Percentiles rank a stretch among this genome's conserved stretches.
Conservation (phyloP, 495 filamentous ascomycete species). For the Coniosporium apollinis region DNA sequence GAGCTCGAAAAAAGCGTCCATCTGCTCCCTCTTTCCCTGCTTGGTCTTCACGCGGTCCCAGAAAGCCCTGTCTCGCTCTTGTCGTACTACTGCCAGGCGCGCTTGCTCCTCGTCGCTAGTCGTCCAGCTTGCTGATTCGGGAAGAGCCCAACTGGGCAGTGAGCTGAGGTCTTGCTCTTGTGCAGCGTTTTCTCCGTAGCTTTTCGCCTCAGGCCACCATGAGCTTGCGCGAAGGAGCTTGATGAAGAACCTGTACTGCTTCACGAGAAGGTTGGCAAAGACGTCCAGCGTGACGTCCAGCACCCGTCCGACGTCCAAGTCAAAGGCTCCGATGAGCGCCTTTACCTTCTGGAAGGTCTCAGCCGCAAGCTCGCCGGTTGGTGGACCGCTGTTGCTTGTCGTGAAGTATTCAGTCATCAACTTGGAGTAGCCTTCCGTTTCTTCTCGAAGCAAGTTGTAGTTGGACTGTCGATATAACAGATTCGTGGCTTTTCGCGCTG, state of each 20-base stretch:
- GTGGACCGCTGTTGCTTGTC: conserved; percentile 45
- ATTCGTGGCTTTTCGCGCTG: conserved; percentile 77
- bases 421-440: conserved; percentile 88
- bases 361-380: conserved; percentile 44
- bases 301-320: conserved; percentile 84
- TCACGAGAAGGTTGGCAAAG: conserved; percentile 68
- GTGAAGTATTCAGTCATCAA: conserved; percentile 78
- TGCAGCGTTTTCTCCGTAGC: conserved; percentile 20
- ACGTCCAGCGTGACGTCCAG: conserved; percentile 85
- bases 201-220: conserved; percentile 75
- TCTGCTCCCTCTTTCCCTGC: conserved; percentile 53
- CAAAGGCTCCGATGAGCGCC: conserved; percentile 81
- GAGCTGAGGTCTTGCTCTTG: conserved; percentile 19
- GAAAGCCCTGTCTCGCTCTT: conserved; percentile 55
- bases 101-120: conserved; percentile 49
- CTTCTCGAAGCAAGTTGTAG: conserved; percentile 89
- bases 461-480: conserved; percentile 88
- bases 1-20: conserved; percentile 72
- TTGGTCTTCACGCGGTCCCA: conserved; percentile 64
- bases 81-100: conserved; percentile 29
- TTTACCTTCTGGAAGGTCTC: conserved; percentile 68
- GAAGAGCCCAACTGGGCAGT: conserved; percentile 69
- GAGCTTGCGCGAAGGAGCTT: conserved; percentile 80
- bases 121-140: conserved; percentile 37
- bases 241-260: conserved; percentile 80